Evolutionary conservation across 352 stramenopile species (phyloP).

Genomic region (Plasmopara viticola): DNA sequence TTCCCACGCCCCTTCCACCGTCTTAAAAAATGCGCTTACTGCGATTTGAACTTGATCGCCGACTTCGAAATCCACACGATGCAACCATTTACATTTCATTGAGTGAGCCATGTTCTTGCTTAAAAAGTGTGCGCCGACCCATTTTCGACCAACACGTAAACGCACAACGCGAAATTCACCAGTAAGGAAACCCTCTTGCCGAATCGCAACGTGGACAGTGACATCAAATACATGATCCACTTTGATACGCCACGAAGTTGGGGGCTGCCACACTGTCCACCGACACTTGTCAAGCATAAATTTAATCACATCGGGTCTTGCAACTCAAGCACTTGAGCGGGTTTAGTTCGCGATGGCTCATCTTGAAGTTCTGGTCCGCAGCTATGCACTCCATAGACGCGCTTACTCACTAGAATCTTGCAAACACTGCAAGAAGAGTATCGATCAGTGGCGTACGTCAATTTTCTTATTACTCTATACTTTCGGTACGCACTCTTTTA

Average conservation of each 20-base stretch:
- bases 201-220: conserved; percentile 34
- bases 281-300: conserved; percentile 38
- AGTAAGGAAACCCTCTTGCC: conserved; percentile 47
- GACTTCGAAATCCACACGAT: conserved; percentile 60
- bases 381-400: conserved; percentile 38
- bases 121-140: conserved; percentile 59
- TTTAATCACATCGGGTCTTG: conserved; percentile 21
- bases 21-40: conserved; percentile 56
- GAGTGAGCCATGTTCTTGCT: conserved; percentile 31
- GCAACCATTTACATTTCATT: conserved; percentile 44
- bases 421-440: conserved; percentile 29
- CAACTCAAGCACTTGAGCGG: conserved; percentile 27
- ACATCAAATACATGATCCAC: conserved; percentile 62
- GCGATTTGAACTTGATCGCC: conserved; percentile 23
- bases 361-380: conserved; percentile 41
- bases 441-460: background rate
- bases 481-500: conserved; percentile 36
- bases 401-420: conserved; percentile 45
- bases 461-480: background rate
- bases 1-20: conserved; percentile 41
- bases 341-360: conserved; percentile 34
- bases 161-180: conserved; percentile 42
- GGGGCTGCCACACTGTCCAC: conserved; percentile 56
- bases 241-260: conserved; percentile 56
- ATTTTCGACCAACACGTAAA: conserved; percentile 54